These are phyloP conservation scores for Plasmopara viticola DNA, from an alignment of 352 stramenopile species.

Conservation along the genomic window DNA sequence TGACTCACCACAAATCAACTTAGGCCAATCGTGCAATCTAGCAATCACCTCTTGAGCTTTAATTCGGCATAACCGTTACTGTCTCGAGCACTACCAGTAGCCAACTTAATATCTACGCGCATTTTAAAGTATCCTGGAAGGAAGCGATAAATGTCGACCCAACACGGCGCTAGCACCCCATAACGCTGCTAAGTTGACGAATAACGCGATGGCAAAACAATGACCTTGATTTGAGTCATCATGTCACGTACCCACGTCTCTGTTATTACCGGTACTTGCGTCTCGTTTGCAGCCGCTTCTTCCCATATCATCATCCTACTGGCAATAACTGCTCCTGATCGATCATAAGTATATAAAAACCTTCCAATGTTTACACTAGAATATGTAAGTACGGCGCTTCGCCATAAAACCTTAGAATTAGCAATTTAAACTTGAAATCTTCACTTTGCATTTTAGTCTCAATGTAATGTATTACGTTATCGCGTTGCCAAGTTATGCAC, in stretches of 20 bases:
- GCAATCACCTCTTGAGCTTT: slow-evolving; percentile 41
- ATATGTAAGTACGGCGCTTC: slow-evolving; percentile 57
- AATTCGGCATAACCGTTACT: neutral
- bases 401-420: slow-evolving; percentile 9
- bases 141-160: slow-evolving; percentile 56
- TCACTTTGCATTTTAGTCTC: no score
- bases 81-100: neutral
- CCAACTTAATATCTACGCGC: slow-evolving; percentile 28
- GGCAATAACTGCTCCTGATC: slow-evolving; percentile 31
- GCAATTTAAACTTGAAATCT: no score
- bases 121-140: slow-evolving; percentile 57
- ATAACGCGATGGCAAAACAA: neutral
- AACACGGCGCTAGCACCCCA: slow-evolving; percentile 30
- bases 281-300: slow-evolving; percentile 15
- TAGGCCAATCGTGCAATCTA: slow-evolving; percentile 20
- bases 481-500: no score
- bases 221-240: neutral
- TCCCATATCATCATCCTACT: slow-evolving; percentile 18
- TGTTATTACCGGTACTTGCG: slow-evolving; percentile 14
- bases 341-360: slow-evolving; percentile 27
- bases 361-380: slow-evolving; percentile 22
- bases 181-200: slow-evolving; percentile 25
- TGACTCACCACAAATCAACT: slow-evolving; percentile 8
- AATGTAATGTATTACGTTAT: no score
- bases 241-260: slow-evolving; percentile 21